Base-by-base conservation (phyloP, 495 filamentous ascomycete genomes). In the Letharia columbiana region DNA sequence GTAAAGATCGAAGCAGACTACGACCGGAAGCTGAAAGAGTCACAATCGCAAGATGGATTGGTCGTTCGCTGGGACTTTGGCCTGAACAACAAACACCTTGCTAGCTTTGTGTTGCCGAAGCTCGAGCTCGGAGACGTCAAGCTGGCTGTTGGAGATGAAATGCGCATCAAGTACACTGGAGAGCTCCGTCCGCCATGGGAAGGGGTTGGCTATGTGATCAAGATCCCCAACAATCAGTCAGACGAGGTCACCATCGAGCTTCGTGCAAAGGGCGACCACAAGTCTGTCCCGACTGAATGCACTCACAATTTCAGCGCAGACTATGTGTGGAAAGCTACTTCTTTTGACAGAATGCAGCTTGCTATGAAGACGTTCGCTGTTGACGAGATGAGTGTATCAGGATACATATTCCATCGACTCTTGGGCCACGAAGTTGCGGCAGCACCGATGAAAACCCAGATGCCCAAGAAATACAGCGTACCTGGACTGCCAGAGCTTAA, bases 1-100 rank as follows among this genome's bases (percentile, higher is more conserved):
- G 94, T 99, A 66, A 99, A 99, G 77, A 98, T 99, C 74, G 94
- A 99, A 75, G 96, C 94, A n/a, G 94, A 99, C 75, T 99, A 99
- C 72, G 94, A 99, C 75, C 91, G 93, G 70, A 98, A 99, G 77
- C 81, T 99, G 61, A 99, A 99, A 78, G 94, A 99, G 75, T 90
- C 95, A 5, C 94, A 99, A 75, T 95, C 91, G 5, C 95, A 98
- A 76, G 94, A 99, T 78, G 88, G 89, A 33, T 79, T 99, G 42
- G 83, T 96, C 71, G 92, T 98, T 67, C 89, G 91, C 39, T 99
- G 94, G 94, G 92, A 98, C 73, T 84, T 91, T 66, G 95, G 92
- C 73, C 83, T 99, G 17, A 98, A 99, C 77, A 96, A 96, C 81
- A 98, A 98, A 80, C 92, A 98, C 71, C 80, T 96, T 15, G 93